Evolutionary conservation across 2,329 filamentous ascomycete genomes (phyloP), one percentile per base, ranked within the genome.

Genomic region (Fusarium sp.): DNA sequence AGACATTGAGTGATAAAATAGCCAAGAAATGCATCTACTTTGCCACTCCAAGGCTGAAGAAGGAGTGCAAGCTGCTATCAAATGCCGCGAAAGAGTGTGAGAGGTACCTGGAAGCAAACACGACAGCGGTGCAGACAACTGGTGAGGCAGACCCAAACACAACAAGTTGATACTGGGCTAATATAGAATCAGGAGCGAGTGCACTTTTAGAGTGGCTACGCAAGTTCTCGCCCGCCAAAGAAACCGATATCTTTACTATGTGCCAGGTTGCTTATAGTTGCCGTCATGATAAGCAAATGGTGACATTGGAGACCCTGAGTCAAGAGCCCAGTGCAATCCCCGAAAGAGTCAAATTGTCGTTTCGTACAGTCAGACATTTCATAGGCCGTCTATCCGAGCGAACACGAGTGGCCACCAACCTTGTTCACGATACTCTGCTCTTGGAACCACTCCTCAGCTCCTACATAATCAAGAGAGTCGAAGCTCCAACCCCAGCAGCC

Each of bases 361-460:
- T 79, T 52, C 52, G 59, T 5, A 36, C 43, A 4, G 70, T 77
- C 6, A 69, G 71, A 5, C 82, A 84, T 62, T 72, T 74, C 31
- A 66, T 85, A 7, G 80, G 82, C 3, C 74, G 81, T 1, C 65
- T 85, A 2, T 77, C 77, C n/a, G 69, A 79, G 22, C 78, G 79
- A 47, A 67, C 80, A 3, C 74, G 79, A 9, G 76, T 77, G 1
- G 69, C 75, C 0, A 71, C 73, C 5, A 60, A 76, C 8, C 71
- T 85, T 1, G 44, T 83, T 2, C 61, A 72, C 7, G 74, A 77
- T 46, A 67, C 72, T 3, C 43, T 42, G 4, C 54, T 58, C 10
- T 32, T 82, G 7, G 56, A 58, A 2, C 48, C 71, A 2, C 35
- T 81, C 1, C 65, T 83, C 1, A 65, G 73, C 19, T 53, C 62